phyloP scores from a whole-genome alignment of 2,329 filamentous ascomycete species.

The Penicillium nordicum region DNA sequence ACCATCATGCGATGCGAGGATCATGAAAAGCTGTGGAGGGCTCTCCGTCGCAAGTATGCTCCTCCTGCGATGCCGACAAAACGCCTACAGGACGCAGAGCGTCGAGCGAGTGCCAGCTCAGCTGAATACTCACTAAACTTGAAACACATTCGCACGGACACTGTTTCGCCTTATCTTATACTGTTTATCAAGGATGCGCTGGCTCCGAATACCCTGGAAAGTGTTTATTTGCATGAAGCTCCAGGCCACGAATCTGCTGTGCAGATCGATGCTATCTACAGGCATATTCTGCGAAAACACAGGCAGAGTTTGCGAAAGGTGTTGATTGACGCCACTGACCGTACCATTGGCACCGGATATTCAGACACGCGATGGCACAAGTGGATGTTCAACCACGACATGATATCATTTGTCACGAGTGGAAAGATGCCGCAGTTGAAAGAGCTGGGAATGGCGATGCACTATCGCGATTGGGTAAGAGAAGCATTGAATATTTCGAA shows the following conservation, averaged over 20 bases:
- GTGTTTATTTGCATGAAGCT: slow-evolving; percentile 71
- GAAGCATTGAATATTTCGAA: background rate
- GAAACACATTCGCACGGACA: slow-evolving; percentile 73
- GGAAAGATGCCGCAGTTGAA: slow-evolving; percentile 69
- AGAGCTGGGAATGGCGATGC: slow-evolving; percentile 69
- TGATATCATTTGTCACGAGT: slow-evolving; percentile 70
- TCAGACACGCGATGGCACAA: slow-evolving; percentile 55
- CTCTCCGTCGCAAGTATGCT: slow-evolving; percentile 61
- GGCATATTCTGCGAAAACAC: slow-evolving; percentile 67
- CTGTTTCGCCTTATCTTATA: slow-evolving; percentile 65
- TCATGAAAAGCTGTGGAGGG: slow-evolving; percentile 72
- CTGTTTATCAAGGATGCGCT: slow-evolving; percentile 73
- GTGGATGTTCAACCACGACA: slow-evolving; percentile 69
- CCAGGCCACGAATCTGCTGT: slow-evolving; percentile 56
- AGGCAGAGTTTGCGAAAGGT: slow-evolving; percentile 67
- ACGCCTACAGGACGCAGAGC: slow-evolving; percentile 7
- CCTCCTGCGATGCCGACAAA: slow-evolving; percentile 34
- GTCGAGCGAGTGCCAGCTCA: background rate
- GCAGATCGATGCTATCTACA: slow-evolving; percentile 67
- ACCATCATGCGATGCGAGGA: slow-evolving; percentile 71
- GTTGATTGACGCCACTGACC: slow-evolving; percentile 68
- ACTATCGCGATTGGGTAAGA: slow-evolving; percentile 75
- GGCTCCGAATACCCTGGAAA: slow-evolving; percentile 74
- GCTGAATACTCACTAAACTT: slow-evolving; percentile 62
- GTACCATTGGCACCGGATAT: slow-evolving; percentile 39